Percentiles rank a stretch among this genome's conserved stretches.
Evolutionary conservation across 805 yeast species (phyloP).

Genomic region (Suhomyces sp.): DNA sequence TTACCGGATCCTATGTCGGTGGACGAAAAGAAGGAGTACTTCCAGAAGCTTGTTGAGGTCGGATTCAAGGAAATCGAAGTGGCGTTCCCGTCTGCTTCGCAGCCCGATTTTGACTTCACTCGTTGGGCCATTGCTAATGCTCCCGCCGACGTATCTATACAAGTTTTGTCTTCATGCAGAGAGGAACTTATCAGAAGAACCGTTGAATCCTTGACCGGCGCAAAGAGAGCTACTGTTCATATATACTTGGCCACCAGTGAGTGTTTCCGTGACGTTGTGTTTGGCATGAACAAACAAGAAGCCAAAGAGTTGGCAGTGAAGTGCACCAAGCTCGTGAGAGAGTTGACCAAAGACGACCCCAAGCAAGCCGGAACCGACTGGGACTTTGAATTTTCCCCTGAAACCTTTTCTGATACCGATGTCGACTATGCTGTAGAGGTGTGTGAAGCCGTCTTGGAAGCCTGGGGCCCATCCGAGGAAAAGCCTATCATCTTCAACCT

Average conservation of each 20-base stretch:
- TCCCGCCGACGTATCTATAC: conserved; percentile 74
- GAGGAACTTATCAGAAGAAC: conserved; percentile 70
- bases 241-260: conserved; percentile 75
- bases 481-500: conserved; percentile 74
- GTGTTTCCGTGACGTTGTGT: conserved; percentile 69
- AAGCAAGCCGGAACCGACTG: conserved; percentile 52
- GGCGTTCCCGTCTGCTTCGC: conserved; percentile 78
- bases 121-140: conserved; percentile 68
- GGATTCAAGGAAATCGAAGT: conserved; percentile 86
- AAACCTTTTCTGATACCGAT: conserved; percentile 70
- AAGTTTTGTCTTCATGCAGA: conserved; percentile 74
- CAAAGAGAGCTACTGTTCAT: conserved; percentile 73
- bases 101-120: conserved; percentile 77
- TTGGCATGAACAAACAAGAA: conserved; percentile 59
- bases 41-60: conserved; percentile 61
- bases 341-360: conserved; percentile 69
- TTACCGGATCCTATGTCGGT: conserved; percentile 85
- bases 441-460: conserved; percentile 71
- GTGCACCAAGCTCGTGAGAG: conserved; percentile 59
- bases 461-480: conserved; percentile 67
- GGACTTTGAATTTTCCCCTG: conserved; percentile 80
- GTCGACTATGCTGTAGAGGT: conserved; percentile 60
- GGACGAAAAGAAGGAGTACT: conserved; percentile 70
- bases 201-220: conserved; percentile 68
- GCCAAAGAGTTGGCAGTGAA: conserved; percentile 59